Conservation (phyloP, 768 basidiomycete genomes). For the button mushroom (Agaricus bisporus) region DNA sequence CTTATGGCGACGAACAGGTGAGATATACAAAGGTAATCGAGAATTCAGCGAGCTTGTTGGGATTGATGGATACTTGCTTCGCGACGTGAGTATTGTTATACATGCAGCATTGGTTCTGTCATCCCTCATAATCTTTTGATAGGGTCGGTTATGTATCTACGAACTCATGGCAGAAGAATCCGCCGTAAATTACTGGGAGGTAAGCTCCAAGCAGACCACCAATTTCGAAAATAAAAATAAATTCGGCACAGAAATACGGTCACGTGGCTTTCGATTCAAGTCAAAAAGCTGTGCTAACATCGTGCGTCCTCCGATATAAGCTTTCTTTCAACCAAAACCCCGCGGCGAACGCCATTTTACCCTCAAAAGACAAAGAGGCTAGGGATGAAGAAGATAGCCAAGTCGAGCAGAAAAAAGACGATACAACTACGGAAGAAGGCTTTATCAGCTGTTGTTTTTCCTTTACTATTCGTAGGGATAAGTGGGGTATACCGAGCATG, state of each 20-base stretch:
- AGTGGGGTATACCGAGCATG: slow-evolving; percentile 85
- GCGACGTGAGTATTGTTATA: slow-evolving; percentile 52
- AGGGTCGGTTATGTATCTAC: slow-evolving; percentile 93
- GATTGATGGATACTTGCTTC: slow-evolving; percentile 80
- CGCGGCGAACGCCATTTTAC: slow-evolving; percentile 9
- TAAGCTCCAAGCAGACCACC: slow-evolving; percentile 18
- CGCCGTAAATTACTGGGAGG: slow-evolving; percentile 98
- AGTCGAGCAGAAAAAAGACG: slow-evolving; percentile 18
- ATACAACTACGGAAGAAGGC: slow-evolving; percentile 53
- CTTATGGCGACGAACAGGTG: slow-evolving; percentile 93
- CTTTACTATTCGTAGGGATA: slow-evolving; percentile 82
- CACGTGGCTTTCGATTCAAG: slow-evolving; percentile 87
- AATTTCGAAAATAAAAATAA: too few relatives aligned
- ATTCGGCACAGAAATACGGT: slow-evolving; percentile 94
- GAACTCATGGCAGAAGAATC: slow-evolving; percentile 98
- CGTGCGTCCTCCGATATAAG: slow-evolving; percentile 81
- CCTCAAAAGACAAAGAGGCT: slow-evolving; percentile 4
- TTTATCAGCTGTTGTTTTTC: slow-evolving; percentile 87
- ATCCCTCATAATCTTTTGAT: not conserved
- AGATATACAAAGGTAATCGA: slow-evolving; percentile 97
- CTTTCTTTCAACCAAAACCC: slow-evolving; percentile 44
- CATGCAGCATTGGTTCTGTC: not conserved
- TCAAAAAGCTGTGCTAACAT: slow-evolving; percentile 90
- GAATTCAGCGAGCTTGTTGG: slow-evolving; percentile 92
- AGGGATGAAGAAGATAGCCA: slow-evolving; percentile 15